Conservation (phyloP, 2,329 filamentous ascomycete genomes). For the Aquanectria penicillioides region DNA sequence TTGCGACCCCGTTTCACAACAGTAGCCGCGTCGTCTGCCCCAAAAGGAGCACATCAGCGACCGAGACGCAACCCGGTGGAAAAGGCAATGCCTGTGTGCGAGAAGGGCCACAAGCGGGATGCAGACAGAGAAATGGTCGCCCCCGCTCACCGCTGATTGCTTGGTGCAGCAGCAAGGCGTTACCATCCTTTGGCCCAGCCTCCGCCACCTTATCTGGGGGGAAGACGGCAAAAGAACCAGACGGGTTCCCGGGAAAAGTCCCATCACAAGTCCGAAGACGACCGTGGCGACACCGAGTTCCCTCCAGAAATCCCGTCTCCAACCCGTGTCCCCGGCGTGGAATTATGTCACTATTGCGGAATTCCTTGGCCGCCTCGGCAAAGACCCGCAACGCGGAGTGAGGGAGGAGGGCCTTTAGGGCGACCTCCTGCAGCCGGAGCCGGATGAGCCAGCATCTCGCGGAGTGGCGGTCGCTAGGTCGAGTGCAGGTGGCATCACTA, state of each 20-base stretch:
- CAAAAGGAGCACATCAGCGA: conserved; percentile 19
- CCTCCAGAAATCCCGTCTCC: conserved; percentile 20
- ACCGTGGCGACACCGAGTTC: conserved; percentile 20
- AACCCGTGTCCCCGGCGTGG: conserved; percentile 24
- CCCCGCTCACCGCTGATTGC: conserved; percentile 32
- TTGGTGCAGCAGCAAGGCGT: conserved; percentile 10
- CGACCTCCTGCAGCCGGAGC: conserved; percentile 25
- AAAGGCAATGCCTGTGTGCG: conserved; percentile 25
- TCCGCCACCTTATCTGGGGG: conserved; percentile 18
- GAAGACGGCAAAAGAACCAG: conserved; percentile 9
- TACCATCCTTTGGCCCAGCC: conserved; percentile 18
- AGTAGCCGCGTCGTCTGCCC: conserved; percentile 11
- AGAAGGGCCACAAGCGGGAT: conserved; percentile 19
- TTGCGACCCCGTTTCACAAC: conserved; percentile 19
- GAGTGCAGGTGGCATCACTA: conserved; percentile 24
- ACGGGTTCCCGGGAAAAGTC: conserved; percentile 10
- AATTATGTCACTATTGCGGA: conserved; percentile 19
- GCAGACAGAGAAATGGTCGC: conserved; percentile 15
- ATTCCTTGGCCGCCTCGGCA: conserved; percentile 24
- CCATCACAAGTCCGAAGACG: conserved; percentile 14
- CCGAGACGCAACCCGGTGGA: conserved; percentile 26
- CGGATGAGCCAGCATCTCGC: conserved; percentile 25
- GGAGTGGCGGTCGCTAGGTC: conserved; percentile 30
- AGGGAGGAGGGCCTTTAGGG: conserved; percentile 15
- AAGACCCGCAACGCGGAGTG: conserved; percentile 27